Evolutionary conservation across 2,329 filamentous ascomycete genomes (phyloP), one percentile per base, ranked within the genome.

Genomic region (Pseudogymnoascus sp.): DNA sequence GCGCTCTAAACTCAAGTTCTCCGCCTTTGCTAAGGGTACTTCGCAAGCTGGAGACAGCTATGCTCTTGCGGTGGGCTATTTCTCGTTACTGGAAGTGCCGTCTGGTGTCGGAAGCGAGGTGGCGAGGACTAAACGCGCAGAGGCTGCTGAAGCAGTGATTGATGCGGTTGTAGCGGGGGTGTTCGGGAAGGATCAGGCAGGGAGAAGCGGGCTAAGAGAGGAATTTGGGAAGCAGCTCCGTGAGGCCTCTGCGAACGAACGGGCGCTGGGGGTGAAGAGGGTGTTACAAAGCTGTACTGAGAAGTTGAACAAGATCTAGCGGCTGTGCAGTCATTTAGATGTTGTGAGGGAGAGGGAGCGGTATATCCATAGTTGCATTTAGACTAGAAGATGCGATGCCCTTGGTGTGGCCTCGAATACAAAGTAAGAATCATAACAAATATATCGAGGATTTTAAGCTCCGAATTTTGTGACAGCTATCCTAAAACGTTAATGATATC

Each of bases 51-150:
- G 63, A 4, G 69, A 63, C 29, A 42, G 37, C 2, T 71, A 70
- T 50, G 65, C 66, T 1, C 33, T 73, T 6, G 69, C 64, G 1
- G 59, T 65, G 10, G 63, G 63, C 0, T 72, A 69, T 35, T 71
- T 73, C 47, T 61, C 60, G n/a, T 6, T 70, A 3, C 38, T 74
- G 16, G 70, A 73, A 56, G 59, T 74, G 5, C 63, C 67, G 1
- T 69, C 70, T 61, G 71, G 70, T 21, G 67, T 71, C 6, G 73
- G 73, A 1, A 71, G 64, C 50, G 73, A 74, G 61, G 62, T 64
- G 1, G 65, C 73, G 63, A 68, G 73, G 61, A 62, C 67, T 7
- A 74, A 73, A 65, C 70, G 71, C 38, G 70, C 65, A 1, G 72
- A 74, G 42, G 72, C 73, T 29, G 72, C 70, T 10, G 70, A 71